Evolutionary conservation across 352 stramenopile species (phyloP), one percentile per base, ranked within the genome.

Genomic region (Globisporangium takayamanum): DNA sequence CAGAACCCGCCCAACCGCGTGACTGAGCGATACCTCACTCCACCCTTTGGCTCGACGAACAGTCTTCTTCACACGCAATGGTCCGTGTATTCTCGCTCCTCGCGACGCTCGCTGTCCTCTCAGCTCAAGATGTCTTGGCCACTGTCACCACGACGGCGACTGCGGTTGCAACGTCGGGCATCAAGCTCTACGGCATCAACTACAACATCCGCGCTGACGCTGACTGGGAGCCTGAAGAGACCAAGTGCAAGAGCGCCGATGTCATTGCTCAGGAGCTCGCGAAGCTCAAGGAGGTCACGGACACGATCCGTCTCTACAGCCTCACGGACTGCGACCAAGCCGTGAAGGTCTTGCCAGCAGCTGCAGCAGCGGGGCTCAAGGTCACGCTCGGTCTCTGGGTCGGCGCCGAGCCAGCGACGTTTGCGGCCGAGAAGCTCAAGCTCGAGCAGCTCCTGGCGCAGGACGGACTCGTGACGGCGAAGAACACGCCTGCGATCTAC

Each of bases 321-420:
- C 72, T 90, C 41, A 72, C 59, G 36, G 78, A 90, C 69, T 88
- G 80, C 59, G 60, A 80, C 52, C 72, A 86, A 58, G 70, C 59
- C 1, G 66, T 25, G 11, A 64, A 67, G 10, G 74, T 83, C 14
- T 50, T 87, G 22, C 69, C 74, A 10, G 74, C 64, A 0, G 76
- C 79, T 20, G 70, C 83, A 30, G 66, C 70, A 1, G 71, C 68
- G 0, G 76, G 78, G 0, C 39, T 91, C 47, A 73, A 50, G 28
- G 70, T 89, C 46, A 76, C 74, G 30, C 60, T 92, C 56, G 81
- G 79, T 1, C 67, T 92, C 14, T 92, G 81, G 79, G 79, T 92
- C n/a, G 70, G 39, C 45, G 53, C 14, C 3, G 54, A 78, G n/a
- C 55, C 63, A 4, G 30, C 50, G 3, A 60, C 72, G 16, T 88